These are phyloP conservation scores for Kuraishia hungarica DNA, from an alignment of 805 yeast species.

Conservation along the genomic window DNA sequence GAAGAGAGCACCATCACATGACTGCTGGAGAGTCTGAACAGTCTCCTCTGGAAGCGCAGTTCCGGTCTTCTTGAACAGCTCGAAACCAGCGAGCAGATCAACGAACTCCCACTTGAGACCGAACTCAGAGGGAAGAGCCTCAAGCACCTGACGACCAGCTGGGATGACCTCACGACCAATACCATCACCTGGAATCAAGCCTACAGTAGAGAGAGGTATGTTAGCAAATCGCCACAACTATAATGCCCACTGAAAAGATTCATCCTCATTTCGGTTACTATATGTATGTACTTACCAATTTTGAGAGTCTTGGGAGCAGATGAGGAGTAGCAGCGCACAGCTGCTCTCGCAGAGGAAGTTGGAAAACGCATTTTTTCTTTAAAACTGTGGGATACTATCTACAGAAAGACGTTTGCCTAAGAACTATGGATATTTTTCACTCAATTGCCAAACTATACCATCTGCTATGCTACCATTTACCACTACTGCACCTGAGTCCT, in stretches of 20 bases:
- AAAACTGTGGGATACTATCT: neutral
- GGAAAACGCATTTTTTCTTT: slow-evolving; percentile 14
- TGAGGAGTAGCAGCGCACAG: slow-evolving; percentile 15
- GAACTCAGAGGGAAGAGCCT: slow-evolving; percentile 67
- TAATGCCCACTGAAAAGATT: too few species aligned
- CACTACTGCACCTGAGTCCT: neutral
- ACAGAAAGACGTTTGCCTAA: neutral
- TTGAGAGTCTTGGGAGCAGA: slow-evolving; percentile 38
- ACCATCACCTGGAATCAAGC: slow-evolving; percentile 96
- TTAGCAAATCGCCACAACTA: slow-evolving; percentile 6
- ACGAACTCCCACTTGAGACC: slow-evolving; percentile 81
- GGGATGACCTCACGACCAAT: slow-evolving; percentile 98
- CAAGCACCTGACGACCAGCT: slow-evolving; percentile 84
- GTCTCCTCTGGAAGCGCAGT: slow-evolving; percentile 93
- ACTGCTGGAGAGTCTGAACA: slow-evolving; percentile 61
- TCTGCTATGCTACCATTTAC: too few species aligned
- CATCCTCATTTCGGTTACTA: too few species aligned
- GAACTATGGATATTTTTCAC: neutral
- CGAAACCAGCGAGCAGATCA: slow-evolving; percentile 89
- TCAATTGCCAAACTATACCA: neutral
- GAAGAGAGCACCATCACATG: slow-evolving; percentile 95
- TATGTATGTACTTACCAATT: slow-evolving; percentile 28
- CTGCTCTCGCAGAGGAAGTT: slow-evolving; percentile 16
- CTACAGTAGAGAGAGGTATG: slow-evolving; percentile 13
- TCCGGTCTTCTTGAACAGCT: slow-evolving; percentile 89